A percentile compares a stretch with the other conserved stretches of the same genome.
phyloP scores from a whole-genome alignment of 495 filamentous ascomycete genomes.

The Neurospora sublineolata region DNA sequence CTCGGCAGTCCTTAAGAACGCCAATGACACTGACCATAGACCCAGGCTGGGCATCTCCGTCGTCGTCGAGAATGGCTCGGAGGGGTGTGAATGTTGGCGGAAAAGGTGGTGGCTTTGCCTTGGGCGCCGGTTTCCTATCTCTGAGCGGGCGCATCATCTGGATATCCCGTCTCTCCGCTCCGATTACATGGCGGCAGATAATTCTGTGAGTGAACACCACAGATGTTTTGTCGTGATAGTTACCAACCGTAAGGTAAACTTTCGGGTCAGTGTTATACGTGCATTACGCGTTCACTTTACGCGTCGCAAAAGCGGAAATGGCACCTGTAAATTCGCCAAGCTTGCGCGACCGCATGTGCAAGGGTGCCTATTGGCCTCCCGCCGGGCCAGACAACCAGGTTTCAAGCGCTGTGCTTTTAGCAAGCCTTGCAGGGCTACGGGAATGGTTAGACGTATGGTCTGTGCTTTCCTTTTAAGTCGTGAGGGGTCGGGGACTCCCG shows the following conservation, averaged over 20 bases:
- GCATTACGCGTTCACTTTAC: not conserved
- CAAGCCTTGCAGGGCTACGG: not conserved
- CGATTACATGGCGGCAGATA: not conserved
- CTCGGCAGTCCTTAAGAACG: conserved; percentile 36
- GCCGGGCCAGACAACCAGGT: not conserved
- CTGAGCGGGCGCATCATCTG: not conserved
- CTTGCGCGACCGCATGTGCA: conserved; percentile 3
- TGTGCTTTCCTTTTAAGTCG: not conserved
- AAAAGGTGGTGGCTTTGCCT: conserved; percentile 4
- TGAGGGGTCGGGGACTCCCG: not conserved
- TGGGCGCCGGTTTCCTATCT: not conserved
- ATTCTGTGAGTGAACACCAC: not conserved
- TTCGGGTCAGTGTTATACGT: not conserved
- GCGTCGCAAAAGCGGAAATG: not conserved
- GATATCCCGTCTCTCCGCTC: not conserved
- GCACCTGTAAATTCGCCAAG: not conserved
- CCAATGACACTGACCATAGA: conserved; percentile 37
- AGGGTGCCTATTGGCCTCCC: not conserved
- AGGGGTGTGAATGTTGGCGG: conserved; percentile 23
- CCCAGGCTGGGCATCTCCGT: conserved; percentile 10
- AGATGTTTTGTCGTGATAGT: not conserved
- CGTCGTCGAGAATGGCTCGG: conserved; percentile 20
- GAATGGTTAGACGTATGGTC: not conserved
- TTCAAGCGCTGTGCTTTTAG: not conserved
- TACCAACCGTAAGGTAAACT: not conserved